Conservation (phyloP, 1,284 basidiomycete genomes). For the Sporisorium scitamineum region DNA sequence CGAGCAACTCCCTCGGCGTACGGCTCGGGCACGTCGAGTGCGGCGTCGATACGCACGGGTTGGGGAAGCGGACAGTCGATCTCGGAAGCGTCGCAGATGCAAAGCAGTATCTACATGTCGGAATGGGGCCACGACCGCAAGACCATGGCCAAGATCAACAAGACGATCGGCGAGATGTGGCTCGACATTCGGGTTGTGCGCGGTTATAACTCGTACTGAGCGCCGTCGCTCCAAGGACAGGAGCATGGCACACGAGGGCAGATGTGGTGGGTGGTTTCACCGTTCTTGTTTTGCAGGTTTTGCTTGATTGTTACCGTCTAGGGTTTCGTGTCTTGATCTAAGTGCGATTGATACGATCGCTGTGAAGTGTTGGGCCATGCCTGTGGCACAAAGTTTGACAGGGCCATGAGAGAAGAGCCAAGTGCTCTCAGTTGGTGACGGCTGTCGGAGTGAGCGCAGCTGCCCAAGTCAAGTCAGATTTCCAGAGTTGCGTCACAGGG, state of each 20-base stretch:
- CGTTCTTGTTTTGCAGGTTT: not conserved
- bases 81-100: constrained; percentile 41
- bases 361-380: not conserved
- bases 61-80: constrained; percentile 37
- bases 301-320: not conserved
- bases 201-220: constrained; percentile 24
- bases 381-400: too few species aligned
- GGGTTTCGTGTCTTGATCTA: not conserved
- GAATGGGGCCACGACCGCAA: constrained; percentile 52
- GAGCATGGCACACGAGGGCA: too few species aligned
- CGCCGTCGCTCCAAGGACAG: not conserved
- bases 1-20: constrained; percentile 23
- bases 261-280: not conserved
- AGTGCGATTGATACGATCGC: not conserved
- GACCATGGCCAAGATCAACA: constrained; percentile 56
- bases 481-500: not conserved
- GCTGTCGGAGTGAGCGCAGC: not conserved
- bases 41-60: constrained; percentile 29
- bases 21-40: constrained; percentile 28
- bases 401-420: too few species aligned
- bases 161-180: constrained; percentile 59
- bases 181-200: constrained; percentile 50
- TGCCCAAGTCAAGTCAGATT: not conserved
- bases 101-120: constrained; percentile 50
- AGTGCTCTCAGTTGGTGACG: too few species aligned